A percentile compares a stretch with the other conserved stretches of the same genome.
Evolutionary conservation across 352 stramenopile genomes (phyloP).

Genomic region (Phytopythium aichiense): DNA sequence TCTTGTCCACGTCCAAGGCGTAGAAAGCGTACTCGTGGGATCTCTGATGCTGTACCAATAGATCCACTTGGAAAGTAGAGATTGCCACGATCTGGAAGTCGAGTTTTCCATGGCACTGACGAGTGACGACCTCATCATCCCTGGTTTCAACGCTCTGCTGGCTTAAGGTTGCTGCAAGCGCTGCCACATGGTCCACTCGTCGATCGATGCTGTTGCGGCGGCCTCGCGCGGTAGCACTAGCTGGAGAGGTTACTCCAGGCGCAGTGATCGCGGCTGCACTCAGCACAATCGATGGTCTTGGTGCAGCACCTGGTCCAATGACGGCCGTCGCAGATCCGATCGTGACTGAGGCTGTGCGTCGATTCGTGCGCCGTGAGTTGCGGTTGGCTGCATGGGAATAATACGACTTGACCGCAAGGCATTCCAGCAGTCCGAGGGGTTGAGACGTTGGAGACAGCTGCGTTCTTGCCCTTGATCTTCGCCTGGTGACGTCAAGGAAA

Average conservation of each 20-base stretch:
- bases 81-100: constrained; percentile 54
- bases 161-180: neutral
- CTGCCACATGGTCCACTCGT: neutral
- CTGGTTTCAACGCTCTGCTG: neutral
- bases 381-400: neutral
- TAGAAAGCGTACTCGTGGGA: constrained; percentile 26
- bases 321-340: neutral
- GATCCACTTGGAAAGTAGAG: constrained; percentile 12
- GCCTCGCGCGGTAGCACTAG: neutral
- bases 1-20: neutral
- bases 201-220: neutral
- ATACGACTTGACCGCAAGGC: neutral
- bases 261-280: neutral
- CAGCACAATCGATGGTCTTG: neutral
- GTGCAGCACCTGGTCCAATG: neutral
- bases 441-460: neutral
- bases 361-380: neutral
- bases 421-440: neutral
- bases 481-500: neutral
- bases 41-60: constrained; percentile 12
- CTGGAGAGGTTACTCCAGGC: neutral
- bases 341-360: neutral
- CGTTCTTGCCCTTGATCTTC: neutral
- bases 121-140: neutral
- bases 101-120: neutral